Conservation (phyloP, 83 land plant species). For the Thuja plicata region DNA sequence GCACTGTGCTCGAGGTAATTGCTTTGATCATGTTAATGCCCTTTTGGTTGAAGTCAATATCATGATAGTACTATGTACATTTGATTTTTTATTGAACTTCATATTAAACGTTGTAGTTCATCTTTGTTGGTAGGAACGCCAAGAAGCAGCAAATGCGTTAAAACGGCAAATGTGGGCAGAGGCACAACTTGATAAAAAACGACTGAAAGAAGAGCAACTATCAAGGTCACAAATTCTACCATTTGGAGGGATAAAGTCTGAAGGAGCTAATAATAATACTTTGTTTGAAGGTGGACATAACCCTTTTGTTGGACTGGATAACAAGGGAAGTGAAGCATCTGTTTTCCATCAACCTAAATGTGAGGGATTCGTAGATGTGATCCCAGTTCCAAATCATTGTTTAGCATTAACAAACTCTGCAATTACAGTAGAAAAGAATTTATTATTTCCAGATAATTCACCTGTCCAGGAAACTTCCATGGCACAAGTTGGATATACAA, state of each 20-base stretch:
- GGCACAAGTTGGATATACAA: conserved; percentile 41
- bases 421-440: conserved; percentile 19
- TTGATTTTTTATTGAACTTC: not conserved
- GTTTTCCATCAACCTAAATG: conserved; percentile 18
- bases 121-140: conserved; percentile 63
- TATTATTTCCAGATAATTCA: conserved; percentile 19
- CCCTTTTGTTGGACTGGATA: conserved; percentile 29
- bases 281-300: conserved; percentile 43
- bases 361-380: conserved; percentile 20
- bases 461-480: conserved; percentile 22
- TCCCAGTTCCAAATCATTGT: conserved; percentile 12
- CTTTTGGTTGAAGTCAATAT: conserved; percentile 5
- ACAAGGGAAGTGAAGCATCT: conserved; percentile 25
- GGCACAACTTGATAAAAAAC: conserved; percentile 85
- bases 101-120: not conserved
- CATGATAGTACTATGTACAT: not conserved
- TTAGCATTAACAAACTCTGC: conserved; percentile 7
- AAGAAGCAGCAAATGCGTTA: conserved; percentile 90
- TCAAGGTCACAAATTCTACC: conserved; percentile 38
- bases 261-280: conserved; percentile 28
- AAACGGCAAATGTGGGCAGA: conserved; percentile 99
- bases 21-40: not conserved
- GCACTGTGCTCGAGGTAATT: conserved; percentile 85
- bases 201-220: conserved; percentile 76
- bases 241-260: conserved; percentile 40